Conservation (phyloP, 257 asterid genomes). For the Haberlea rhodopensis region DNA sequence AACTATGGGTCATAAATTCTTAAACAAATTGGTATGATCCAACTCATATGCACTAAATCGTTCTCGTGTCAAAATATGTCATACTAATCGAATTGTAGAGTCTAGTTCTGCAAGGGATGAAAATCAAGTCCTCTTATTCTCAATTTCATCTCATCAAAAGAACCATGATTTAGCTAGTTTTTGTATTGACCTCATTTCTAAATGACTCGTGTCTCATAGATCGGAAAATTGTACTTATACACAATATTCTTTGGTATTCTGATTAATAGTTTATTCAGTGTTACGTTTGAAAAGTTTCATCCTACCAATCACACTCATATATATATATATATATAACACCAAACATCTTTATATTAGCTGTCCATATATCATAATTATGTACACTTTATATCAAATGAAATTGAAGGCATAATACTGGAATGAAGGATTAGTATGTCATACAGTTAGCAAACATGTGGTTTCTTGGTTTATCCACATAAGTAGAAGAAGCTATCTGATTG, state of each 20-base stretch:
- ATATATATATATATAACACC: not conserved
- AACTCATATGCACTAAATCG: too few relatives aligned
- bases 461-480: slow-evolving; percentile 55
- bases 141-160: not conserved
- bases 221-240: not conserved
- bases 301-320: not conserved
- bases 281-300: not conserved
- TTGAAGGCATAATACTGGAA: slow-evolving; percentile 25
- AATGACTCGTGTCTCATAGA: not conserved
- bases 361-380: not conserved
- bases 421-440: slow-evolving; percentile 18
- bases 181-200: not conserved
- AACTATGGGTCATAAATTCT: too few relatives aligned
- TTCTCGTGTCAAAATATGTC: too few relatives aligned
- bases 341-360: not conserved
- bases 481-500: slow-evolving; percentile 44
- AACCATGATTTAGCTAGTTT: too few relatives aligned
- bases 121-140: not conserved
- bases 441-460: slow-evolving; percentile 48
- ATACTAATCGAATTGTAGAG: too few relatives aligned
- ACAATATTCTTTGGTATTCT: not conserved
- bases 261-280: not conserved
- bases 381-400: slow-evolving; percentile 17
- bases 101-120: too few relatives aligned
- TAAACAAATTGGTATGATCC: too few relatives aligned